Evolutionary conservation across 495 filamentous ascomycete species (phyloP), one percentile per base, ranked within the genome.

Genomic region (Mytilinidion resinicola): DNA sequence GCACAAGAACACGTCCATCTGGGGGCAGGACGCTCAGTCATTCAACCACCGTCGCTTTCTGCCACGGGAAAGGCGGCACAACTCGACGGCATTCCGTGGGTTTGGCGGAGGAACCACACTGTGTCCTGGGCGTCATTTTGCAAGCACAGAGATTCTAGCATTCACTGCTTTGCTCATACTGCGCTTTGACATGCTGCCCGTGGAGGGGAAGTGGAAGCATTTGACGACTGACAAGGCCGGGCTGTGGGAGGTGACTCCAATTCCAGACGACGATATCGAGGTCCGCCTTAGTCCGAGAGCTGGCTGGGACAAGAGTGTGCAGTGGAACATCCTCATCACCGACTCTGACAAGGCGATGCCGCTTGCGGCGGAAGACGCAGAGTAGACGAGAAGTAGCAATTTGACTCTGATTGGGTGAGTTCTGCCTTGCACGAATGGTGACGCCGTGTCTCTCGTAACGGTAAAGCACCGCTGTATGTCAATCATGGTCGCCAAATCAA

Each of bases 41-140:
- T 62, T 57, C 38, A n/a, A 52, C 25, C 48, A 53, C 12, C 25
- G 43, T 9, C 59, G 59, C n/a, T 56, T 61, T 39, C 3, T 41
- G 9, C 1, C 1, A 9, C 21, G 38, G 12, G 15, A 4, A 4
- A 57, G 15, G 30, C 30, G 25, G 3, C 43, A 50, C 0, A 53
- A 25, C 21, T 36, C 57, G 3, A 37, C 19, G 4, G 6, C 39
- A 3, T 60, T 44, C 38, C 57, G 57, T 1, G 37, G 48, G 0
- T 60, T 60, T 33, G 57, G 57, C n/a, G 37, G 30, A 1, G 57
- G 57, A 9, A 12, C 15, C 0, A 60, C 49, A 0, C 51, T 60
- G 49, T 60, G 57, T 48, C 57, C 57, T 0, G 57, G 57, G 1
- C 49, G 57, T 2, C 38, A 53, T 20, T 62, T 57, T 50, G 47